Conservation (phyloP, 2,329 filamentous ascomycete species). For the Aspergillus eucalypticola region DNA sequence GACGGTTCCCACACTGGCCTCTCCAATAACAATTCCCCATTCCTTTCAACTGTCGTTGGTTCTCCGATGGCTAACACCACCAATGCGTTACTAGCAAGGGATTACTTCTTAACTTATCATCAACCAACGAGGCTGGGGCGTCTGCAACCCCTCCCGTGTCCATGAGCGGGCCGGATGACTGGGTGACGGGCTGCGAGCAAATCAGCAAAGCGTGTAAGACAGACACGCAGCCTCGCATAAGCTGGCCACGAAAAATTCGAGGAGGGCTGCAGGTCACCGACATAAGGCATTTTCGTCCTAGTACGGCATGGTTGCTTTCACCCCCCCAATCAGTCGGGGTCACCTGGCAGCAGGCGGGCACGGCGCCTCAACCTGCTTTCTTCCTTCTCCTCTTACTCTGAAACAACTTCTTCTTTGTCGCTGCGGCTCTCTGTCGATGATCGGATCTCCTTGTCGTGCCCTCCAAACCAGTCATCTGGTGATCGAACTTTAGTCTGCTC, state of each 20-base stretch:
- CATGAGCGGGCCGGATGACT: constrained; percentile 7
- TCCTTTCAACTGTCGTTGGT: neutral
- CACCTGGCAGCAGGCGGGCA: constrained; percentile 5
- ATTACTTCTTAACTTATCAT: neutral
- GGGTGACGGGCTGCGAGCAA: neutral
- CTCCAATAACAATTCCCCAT: neutral
- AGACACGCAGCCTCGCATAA: constrained; percentile 26
- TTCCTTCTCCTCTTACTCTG: neutral
- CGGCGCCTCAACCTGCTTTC: constrained; percentile 1
- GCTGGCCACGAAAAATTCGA: constrained; percentile 13
- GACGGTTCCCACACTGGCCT: neutral
- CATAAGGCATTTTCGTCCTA: constrained; percentile 7
- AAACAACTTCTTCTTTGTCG: neutral
- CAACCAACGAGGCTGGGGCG: constrained; percentile 6
- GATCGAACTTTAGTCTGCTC: neutral
- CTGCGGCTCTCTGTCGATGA: constrained; percentile 2
- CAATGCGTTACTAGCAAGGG: neutral
- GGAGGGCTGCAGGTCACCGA: constrained; percentile 5
- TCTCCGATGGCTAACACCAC: neutral
- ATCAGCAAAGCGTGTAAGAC: constrained; percentile 19
- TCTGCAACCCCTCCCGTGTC: constrained; percentile 4
- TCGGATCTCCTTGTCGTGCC: neutral
- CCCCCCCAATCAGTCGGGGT: constrained; percentile 8
- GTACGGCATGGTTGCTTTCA: neutral
- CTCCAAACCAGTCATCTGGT: neutral